Conservation (phyloP, 176 grass and related monocot species). For the Oryza australiensis region DNA sequence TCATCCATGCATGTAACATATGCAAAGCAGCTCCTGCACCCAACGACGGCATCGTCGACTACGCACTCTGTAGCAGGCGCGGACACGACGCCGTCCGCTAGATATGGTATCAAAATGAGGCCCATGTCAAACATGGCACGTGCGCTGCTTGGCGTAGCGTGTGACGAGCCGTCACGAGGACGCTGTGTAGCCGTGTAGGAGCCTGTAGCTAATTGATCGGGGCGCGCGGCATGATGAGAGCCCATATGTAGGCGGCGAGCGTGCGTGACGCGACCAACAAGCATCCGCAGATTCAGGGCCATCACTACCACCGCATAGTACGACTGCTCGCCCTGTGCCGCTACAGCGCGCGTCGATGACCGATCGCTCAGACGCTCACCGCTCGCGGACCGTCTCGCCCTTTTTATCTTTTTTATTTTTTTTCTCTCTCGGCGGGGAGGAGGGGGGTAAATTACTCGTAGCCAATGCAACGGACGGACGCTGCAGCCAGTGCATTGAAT, state of each 20-base stretch:
- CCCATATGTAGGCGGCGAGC: neutral
- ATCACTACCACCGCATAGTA: neutral
- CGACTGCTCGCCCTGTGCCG: neutral
- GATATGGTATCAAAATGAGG: neutral
- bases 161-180: neutral
- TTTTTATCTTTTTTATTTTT: no score
- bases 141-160: neutral
- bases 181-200: neutral
- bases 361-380: neutral
- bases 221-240: neutral
- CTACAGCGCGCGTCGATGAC: neutral
- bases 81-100: neutral
- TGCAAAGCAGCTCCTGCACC: neutral
- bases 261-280: slow-evolving; percentile 11
- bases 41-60: neutral
- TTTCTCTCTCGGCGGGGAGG: neutral
- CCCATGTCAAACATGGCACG: neutral
- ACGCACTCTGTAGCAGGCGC: neutral
- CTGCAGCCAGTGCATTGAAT: slow-evolving; percentile 16
- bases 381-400: neutral
- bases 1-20: neutral
- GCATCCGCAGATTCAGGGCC: neutral
- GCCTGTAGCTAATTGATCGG: neutral
- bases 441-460: neutral
- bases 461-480: neutral